phyloP scores from a whole-genome alignment of 75 land plant genomes.

The Picea glauca region DNA sequence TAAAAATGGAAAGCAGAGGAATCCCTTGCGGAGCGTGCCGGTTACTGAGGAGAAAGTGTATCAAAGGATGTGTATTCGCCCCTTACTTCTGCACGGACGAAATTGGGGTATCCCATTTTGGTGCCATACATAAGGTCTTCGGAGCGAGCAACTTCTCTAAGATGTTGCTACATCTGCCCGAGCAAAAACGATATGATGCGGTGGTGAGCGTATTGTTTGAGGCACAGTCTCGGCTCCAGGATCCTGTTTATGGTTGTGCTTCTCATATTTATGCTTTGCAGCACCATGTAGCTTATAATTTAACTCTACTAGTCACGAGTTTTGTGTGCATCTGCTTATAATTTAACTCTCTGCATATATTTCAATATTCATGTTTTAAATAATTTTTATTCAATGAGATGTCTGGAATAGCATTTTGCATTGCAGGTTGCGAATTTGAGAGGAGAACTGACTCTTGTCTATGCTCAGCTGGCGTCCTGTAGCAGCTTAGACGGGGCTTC shows the following conservation, averaged over 20 bases:
- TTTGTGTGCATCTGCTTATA: too few species aligned
- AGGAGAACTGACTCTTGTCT: too few species aligned
- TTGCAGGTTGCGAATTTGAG: too few species aligned
- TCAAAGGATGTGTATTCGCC: slow-evolving; percentile 83
- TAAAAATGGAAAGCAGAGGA: not conserved
- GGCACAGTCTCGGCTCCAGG: slow-evolving; percentile 81
- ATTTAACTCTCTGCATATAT: too few species aligned
- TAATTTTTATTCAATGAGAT: too few species aligned
- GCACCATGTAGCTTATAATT: slow-evolving; percentile 76
- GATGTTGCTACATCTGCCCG: slow-evolving; percentile 68
- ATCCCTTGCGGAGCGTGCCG: slow-evolving; percentile 46
- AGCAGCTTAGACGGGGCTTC: too few species aligned
- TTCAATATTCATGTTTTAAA: too few species aligned
- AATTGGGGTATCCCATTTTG: slow-evolving; percentile 81
- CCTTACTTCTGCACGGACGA: slow-evolving; percentile 94
- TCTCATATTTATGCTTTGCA: slow-evolving; percentile 84
- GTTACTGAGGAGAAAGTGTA: slow-evolving; percentile 66
- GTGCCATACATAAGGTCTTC: slow-evolving; percentile 93
- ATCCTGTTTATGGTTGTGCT: slow-evolving; percentile 95
- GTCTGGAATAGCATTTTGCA: too few species aligned
- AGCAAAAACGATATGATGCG: slow-evolving; percentile 80
- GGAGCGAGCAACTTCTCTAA: slow-evolving; percentile 96
- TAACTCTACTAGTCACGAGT: too few species aligned
- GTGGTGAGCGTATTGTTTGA: slow-evolving; percentile 89
- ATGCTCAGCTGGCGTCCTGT: too few species aligned